Evolutionary conservation across 805 yeast genomes (phyloP).

Genomic region (Aciculoconidium aculeatum): DNA sequence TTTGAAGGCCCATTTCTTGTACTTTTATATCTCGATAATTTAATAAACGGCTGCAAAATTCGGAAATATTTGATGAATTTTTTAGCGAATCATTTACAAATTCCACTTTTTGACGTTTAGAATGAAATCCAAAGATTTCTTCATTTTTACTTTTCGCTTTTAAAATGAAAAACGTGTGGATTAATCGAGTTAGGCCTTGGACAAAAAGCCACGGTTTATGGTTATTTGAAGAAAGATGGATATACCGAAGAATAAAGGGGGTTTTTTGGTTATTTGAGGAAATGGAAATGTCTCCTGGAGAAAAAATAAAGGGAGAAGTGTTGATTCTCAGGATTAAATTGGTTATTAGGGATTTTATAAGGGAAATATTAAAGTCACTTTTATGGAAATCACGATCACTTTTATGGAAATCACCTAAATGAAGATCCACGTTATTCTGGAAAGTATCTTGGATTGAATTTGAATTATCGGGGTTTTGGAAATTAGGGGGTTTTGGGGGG

Average conservation of each 20-base stretch:
- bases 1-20: too few relatives aligned
- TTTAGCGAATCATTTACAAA: slow-evolving; percentile 15
- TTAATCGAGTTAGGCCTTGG: slow-evolving; percentile 27
- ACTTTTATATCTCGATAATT: too few relatives aligned
- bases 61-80: slow-evolving; percentile 14
- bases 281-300: slow-evolving; percentile 14
- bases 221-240: slow-evolving; percentile 15
- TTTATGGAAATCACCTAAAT: too few relatives aligned
- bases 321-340: slow-evolving; percentile 13
- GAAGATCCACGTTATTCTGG: too few relatives aligned
- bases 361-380: too few relatives aligned
- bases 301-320: slow-evolving; percentile 9
- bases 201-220: slow-evolving; percentile 37
- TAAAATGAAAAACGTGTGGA: slow-evolving; percentile 24
- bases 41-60: too few relatives aligned
- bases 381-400: too few relatives aligned
- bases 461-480: too few relatives aligned
- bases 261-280: slow-evolving; percentile 14
- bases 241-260: slow-evolving; percentile 40
- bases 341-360: too few relatives aligned
- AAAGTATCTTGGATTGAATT: too few relatives aligned
- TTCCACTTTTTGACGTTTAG: slow-evolving; percentile 25
- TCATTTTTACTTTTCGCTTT: slow-evolving; percentile 11
- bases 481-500: too few relatives aligned
- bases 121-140: slow-evolving; percentile 1